Percentiles rank a stretch among this genome's conserved stretches.
Conservation (phyloP, 1,284 basidiomycete species). For the Naganishia albida region DNA sequence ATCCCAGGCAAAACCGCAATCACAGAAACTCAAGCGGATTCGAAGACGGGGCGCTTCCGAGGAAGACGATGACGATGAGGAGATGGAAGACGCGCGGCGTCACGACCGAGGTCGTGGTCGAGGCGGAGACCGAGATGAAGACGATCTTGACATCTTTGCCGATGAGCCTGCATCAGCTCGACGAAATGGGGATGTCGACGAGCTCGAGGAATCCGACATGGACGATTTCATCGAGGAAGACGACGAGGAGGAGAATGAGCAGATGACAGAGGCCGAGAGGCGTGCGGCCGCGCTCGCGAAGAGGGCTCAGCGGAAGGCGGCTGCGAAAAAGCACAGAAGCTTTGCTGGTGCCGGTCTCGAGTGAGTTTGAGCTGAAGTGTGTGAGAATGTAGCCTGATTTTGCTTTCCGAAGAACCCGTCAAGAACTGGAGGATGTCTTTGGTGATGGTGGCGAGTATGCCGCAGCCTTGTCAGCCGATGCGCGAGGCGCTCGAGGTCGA, state of each 20-base stretch:
- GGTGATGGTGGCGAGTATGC: slow-evolving; percentile 96
- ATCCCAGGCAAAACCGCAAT: slow-evolving; percentile 35
- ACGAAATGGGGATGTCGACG: slow-evolving; percentile 47
- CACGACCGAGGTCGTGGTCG: neutral
- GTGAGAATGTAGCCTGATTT: slow-evolving; percentile 37
- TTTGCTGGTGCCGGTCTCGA: slow-evolving; percentile 81
- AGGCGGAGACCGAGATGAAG: slow-evolving; percentile 1
- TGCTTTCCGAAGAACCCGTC: slow-evolving; percentile 73
- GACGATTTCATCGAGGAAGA: slow-evolving; percentile 89
- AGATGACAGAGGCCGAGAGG: slow-evolving; percentile 68
- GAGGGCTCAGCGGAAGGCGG: slow-evolving; percentile 68
- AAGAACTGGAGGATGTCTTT: slow-evolving; percentile 95
- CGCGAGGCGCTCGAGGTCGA: slow-evolving; percentile 58
- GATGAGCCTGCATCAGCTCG: slow-evolving; percentile 43
- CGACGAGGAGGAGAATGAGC: slow-evolving; percentile 59
- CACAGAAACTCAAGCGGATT: slow-evolving; percentile 45
- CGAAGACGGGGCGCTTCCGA: slow-evolving; percentile 49
- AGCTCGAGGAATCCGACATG: slow-evolving; percentile 61
- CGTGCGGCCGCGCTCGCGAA: slow-evolving; percentile 62
- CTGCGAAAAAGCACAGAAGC: slow-evolving; percentile 70
- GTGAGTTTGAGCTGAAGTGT: slow-evolving; percentile 57
- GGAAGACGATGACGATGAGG: slow-evolving; percentile 56
- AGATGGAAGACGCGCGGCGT: slow-evolving; percentile 59
- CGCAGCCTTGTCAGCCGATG: slow-evolving; percentile 81
- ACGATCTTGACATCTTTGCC: slow-evolving; percentile 49